These are phyloP conservation scores for Microbotryum silenes-acaulis DNA, from an alignment of 1,284 basidiomycete species.

Conservation along the genomic window DNA sequence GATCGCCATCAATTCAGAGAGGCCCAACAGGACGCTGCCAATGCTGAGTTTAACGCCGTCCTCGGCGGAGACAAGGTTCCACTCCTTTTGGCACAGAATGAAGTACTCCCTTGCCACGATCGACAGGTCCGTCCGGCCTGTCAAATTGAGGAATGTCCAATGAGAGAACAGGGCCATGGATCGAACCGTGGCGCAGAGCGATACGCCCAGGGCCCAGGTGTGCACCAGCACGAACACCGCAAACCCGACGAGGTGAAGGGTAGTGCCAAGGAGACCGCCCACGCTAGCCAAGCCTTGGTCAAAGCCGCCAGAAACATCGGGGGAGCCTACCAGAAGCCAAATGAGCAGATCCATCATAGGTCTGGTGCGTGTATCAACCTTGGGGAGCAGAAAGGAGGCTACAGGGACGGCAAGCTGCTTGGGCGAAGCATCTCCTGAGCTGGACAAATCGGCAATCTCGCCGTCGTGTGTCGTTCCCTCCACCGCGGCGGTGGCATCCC, in stretches of 20 bases:
- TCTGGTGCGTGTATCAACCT: neutral
- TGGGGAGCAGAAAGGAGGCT: neutral
- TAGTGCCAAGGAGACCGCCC: constrained; percentile 20
- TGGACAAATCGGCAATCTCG: too few relatives aligned
- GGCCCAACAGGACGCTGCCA: constrained; percentile 6
- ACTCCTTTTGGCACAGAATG: constrained; percentile 16
- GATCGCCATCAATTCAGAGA: constrained; percentile 11
- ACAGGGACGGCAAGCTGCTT: neutral
- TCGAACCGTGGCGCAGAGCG: neutral
- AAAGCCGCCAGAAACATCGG: neutral
- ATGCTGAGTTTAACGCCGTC: constrained; percentile 12
- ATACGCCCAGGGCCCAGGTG: constrained; percentile 3
- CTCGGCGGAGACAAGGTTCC: constrained; percentile 18
- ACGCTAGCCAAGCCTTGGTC: constrained; percentile 7
- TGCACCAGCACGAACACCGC: constrained; percentile 22
- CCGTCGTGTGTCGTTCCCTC: too few relatives aligned
- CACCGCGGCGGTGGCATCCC: too few relatives aligned
- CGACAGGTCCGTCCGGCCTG: constrained; percentile 19
- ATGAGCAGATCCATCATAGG: constrained; percentile 9
- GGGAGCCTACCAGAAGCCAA: constrained; percentile 18
- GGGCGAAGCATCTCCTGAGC: neutral
- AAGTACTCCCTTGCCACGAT: constrained; percentile 14
- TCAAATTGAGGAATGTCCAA: constrained; percentile 23
- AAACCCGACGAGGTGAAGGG: constrained; percentile 25
- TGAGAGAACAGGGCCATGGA: constrained; percentile 9